Evolutionary conservation across 2,329 filamentous ascomycete species (phyloP), one percentile per base, ranked within the genome.

Genomic region (Cladophialophora bantiana): DNA sequence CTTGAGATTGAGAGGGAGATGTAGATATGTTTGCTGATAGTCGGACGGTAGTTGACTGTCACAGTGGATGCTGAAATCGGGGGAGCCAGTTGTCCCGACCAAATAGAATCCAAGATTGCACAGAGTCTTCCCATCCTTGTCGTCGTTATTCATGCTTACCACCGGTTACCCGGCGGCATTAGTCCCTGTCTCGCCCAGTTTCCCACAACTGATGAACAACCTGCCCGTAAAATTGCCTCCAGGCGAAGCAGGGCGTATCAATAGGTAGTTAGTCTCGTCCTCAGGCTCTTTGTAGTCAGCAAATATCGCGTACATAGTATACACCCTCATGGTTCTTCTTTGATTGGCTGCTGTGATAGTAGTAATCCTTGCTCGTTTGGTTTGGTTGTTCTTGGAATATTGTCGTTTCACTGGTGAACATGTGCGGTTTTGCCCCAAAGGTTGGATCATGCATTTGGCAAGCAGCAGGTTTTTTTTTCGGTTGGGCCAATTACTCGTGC

Each of bases 211-310:
- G 18, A 52, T n/a, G 18, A 32, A n/a, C 48, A 32, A 26, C 2
- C 48, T 52, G 48, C 31, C 20, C 18, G 5, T 52, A 13, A 52
- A 52, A 2, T 20, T 15, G 18, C 10, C 48, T 10, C 48, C 13
- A 20, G 26, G 20, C n/a, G 20, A 52, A 20, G 18, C 13, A 4
- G 20, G 18, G 5, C n/a, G 9, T n/a, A 26, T 52, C 26, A 12
- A 1, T 5, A 52, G 48, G 48, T 12, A 13, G 31, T 52, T 10
- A 7, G 20, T 52, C 48, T 26, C 20, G 48, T n/a, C n/a, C 18
- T 7, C 31, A 32, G 48, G 20, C n/a, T 52, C 48, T 32, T 26
- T n/a, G 48, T 52, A 52, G 48, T 42, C 48, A 52, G 48, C 48
- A 32, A 52, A 13, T 26, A 20, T 52, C 13, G 48, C 48, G 6